phyloP scores from a whole-genome alignment of 2,329 filamentous ascomycete species.

The Akanthomyces muscarius region DNA sequence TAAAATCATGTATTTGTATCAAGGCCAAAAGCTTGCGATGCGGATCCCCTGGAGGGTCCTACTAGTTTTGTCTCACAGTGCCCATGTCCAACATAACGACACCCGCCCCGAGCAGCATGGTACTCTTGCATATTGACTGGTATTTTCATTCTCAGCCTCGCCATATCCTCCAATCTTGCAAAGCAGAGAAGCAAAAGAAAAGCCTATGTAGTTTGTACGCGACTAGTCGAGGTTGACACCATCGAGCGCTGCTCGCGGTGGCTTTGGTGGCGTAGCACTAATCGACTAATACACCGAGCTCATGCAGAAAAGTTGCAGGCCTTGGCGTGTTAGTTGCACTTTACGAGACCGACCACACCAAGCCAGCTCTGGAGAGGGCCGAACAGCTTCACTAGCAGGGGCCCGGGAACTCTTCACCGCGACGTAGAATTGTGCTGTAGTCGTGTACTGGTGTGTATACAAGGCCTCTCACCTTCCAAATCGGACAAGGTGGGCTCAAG shows the following conservation, averaged over 20 bases:
- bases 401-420: not conserved
- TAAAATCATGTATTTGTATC: too few relatives aligned
- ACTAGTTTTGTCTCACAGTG: too few relatives aligned
- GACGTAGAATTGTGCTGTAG: not conserved
- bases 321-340: not conserved
- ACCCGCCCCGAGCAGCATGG: too few relatives aligned
- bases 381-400: not conserved
- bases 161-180: too few relatives aligned
- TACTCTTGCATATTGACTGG: too few relatives aligned
- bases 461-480: not conserved
- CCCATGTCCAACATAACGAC: too few relatives aligned
- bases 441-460: not conserved
- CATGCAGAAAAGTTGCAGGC: not conserved
- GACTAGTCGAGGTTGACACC: not conserved
- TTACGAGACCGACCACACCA: too few relatives aligned
- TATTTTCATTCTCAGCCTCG: too few relatives aligned
- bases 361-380: not conserved
- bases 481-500: not conserved
- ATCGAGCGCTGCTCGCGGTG: not conserved
- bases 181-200: not conserved
- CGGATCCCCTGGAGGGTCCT: too few relatives aligned
- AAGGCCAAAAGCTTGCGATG: too few relatives aligned
- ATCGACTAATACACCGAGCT: constrained; percentile 12
- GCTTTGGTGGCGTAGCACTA: constrained; percentile 3
- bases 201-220: not conserved